Evolutionary conservation across 345 rosid genomes (phyloP).

Genomic region (Eucalyptus leucophloia): DNA sequence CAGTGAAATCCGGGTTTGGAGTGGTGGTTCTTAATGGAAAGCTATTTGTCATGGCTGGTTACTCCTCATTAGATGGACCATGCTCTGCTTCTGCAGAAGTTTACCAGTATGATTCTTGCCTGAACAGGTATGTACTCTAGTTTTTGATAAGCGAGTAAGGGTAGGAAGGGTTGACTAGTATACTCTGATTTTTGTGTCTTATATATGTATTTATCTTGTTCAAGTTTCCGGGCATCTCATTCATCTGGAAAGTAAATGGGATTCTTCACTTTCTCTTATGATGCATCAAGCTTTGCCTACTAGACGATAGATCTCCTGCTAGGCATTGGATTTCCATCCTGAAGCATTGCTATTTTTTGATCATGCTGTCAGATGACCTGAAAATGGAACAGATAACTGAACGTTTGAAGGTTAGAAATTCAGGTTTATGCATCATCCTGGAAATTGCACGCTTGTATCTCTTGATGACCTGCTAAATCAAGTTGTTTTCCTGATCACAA

Average conservation of each 20-base stretch:
- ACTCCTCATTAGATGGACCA: conserved; percentile 33
- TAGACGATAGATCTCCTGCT: not conserved
- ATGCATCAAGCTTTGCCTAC: not conserved
- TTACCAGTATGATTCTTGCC: conserved; percentile 79
- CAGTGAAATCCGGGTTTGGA: conserved; percentile 64
- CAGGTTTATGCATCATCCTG: not conserved
- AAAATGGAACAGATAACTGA: not conserved
- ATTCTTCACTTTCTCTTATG: not conserved
- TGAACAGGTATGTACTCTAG: conserved; percentile 48
- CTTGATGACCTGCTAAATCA: not conserved
- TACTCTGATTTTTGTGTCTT: not conserved
- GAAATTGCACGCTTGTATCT: not conserved
- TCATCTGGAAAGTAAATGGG: not conserved
- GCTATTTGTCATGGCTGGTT: conserved; percentile 83
- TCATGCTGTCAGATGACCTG: not conserved
- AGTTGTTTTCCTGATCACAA: not conserved
- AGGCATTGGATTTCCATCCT: not conserved
- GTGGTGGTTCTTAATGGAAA: conserved; percentile 72
- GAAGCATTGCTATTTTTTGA: not conserved
- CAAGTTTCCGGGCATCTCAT: not conserved
- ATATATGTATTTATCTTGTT: not conserved
- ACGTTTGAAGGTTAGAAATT: not conserved
- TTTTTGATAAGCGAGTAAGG: not conserved
- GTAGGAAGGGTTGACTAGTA: not conserved
- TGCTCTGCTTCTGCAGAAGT: conserved; percentile 57